phyloP scores from a whole-genome alignment of 352 stramenopile species.

The Phytophthora sp. region DNA sequence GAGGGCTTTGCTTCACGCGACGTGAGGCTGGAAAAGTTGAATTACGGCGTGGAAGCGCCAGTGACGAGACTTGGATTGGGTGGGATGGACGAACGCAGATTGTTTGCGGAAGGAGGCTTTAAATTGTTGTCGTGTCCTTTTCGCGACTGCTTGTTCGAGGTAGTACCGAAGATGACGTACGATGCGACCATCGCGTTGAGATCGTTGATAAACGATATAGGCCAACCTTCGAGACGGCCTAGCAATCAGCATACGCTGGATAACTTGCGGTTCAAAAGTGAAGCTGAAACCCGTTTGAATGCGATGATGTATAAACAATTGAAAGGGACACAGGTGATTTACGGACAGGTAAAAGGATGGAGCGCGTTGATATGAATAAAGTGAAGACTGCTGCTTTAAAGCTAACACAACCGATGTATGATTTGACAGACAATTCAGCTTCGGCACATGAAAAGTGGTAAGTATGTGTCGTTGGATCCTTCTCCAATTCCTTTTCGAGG shows the following conservation, averaged over 20 bases:
- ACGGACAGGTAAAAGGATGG: slow-evolving; percentile 66
- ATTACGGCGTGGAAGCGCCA: slow-evolving; percentile 30
- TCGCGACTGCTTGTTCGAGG: slow-evolving; percentile 73
- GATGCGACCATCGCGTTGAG: slow-evolving; percentile 60
- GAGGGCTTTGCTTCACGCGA: slow-evolving; percentile 65
- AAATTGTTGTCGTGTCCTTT: slow-evolving; percentile 58
- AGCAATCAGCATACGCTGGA: slow-evolving; percentile 38
- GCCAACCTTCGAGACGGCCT: slow-evolving; percentile 11
- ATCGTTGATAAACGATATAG: slow-evolving; percentile 19
- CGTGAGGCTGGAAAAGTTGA: slow-evolving; percentile 64
- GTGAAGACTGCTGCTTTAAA: neutral
- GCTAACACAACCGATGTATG: neutral
- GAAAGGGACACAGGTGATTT: slow-evolving; percentile 62
- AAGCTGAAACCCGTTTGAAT: slow-evolving; percentile 71
- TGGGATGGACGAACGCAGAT: slow-evolving; percentile 46
- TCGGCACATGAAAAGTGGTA: slow-evolving; percentile 63
- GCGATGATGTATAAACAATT: slow-evolving; percentile 76
- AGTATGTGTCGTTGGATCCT: slow-evolving; percentile 59
- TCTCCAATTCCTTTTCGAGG: slow-evolving; percentile 56
- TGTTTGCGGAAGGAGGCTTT: slow-evolving; percentile 45
- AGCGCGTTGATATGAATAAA: neutral
- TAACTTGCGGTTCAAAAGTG: slow-evolving; percentile 74
- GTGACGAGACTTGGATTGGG: slow-evolving; percentile 53
- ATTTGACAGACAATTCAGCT: slow-evolving; percentile 59
- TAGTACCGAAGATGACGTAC: slow-evolving; percentile 80